Evolutionary conservation across 805 yeast genomes (phyloP).

Genomic region (Metschnikowia bowlesiae): DNA sequence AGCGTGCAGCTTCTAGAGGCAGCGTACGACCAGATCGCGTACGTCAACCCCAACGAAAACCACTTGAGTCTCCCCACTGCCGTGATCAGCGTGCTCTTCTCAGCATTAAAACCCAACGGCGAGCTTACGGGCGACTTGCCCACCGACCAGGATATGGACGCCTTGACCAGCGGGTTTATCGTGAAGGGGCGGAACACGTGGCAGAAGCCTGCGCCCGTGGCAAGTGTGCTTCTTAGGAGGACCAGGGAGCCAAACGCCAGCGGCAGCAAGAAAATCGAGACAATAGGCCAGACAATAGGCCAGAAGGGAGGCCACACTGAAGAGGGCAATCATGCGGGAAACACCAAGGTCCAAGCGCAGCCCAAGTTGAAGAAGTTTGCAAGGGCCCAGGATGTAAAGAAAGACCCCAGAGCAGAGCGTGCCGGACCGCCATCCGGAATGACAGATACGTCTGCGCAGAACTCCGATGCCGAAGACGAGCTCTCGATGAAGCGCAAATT

Average conservation of each 20-base stretch:
- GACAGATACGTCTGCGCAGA: conserved; percentile 44
- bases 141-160: conserved; percentile 50
- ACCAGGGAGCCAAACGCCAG: conserved; percentile 10
- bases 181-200: conserved; percentile 41
- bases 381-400: neutral
- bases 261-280: neutral
- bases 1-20: conserved; percentile 35
- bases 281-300: neutral
- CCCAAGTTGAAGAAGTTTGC: conserved; percentile 18
- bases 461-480: conserved; percentile 38
- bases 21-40: conserved; percentile 43
- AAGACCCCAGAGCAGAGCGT: neutral
- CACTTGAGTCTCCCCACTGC: conserved; percentile 45
- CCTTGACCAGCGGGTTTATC: conserved; percentile 63
- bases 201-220: conserved; percentile 47
- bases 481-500: conserved; percentile 41
- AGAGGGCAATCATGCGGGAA: neutral
- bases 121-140: conserved; percentile 52
- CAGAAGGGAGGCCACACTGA: neutral
- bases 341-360: neutral
- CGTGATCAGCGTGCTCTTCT: conserved; percentile 37
- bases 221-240: conserved; percentile 31
- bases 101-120: conserved; percentile 43
- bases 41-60: conserved; percentile 50
- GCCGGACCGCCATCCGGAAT: conserved; percentile 22